Evolutionary conservation across 345 rosid species (phyloP).

Genomic region (Pseudoturritis turrita): DNA sequence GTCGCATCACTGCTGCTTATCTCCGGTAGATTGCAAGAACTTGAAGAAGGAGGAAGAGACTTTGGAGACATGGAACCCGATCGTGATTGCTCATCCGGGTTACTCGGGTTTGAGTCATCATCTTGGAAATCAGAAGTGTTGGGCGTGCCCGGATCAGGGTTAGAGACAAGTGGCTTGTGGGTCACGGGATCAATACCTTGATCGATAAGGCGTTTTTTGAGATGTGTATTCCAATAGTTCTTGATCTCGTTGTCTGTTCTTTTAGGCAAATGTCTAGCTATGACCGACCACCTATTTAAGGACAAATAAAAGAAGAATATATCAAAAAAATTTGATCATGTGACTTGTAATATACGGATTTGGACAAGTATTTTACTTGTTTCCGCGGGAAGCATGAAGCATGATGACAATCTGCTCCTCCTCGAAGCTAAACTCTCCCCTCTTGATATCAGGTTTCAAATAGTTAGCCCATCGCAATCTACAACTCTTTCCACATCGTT

Average conservation of each 20-base stretch:
- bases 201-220: conserved; percentile 59
- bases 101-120: neutral
- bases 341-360: neutral
- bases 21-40: neutral
- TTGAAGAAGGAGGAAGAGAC: conserved; percentile 1
- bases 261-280: conserved; percentile 57
- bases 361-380: conserved; percentile 30
- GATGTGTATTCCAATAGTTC: conserved; percentile 64
- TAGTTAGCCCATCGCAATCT: conserved; percentile 45
- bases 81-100: neutral
- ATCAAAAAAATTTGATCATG: neutral
- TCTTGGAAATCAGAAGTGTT: neutral
- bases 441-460: conserved; percentile 39
- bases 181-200: conserved; percentile 74
- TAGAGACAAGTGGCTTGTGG: conserved; percentile 44
- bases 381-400: conserved; percentile 42
- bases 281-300: conserved; percentile 54
- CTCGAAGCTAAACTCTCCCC: conserved; percentile 39
- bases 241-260: conserved; percentile 69
- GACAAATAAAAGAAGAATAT: neutral
- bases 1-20: neutral
- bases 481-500: conserved; percentile 49
- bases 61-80: conserved; percentile 15
- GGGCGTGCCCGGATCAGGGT: neutral
- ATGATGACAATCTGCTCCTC: conserved; percentile 40